These are phyloP conservation scores for Begonia masoniana DNA, from an alignment of 306 rosid species.

Conservation along the genomic window DNA sequence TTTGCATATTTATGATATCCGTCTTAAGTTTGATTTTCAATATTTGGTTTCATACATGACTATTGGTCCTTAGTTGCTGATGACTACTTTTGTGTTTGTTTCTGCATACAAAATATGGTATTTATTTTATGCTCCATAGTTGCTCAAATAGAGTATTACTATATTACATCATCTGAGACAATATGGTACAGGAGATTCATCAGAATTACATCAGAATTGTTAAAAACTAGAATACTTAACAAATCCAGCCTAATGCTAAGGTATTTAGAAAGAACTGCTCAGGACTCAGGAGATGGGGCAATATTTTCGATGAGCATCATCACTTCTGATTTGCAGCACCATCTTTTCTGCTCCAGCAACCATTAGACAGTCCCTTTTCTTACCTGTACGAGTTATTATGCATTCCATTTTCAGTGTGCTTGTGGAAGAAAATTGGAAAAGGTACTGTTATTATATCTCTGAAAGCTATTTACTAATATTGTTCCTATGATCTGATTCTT, in stretches of 20 bases:
- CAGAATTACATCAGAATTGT: too few relatives aligned
- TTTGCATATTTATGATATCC: too few relatives aligned
- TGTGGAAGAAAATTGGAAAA: background rate
- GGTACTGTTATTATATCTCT: background rate
- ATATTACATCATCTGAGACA: too few relatives aligned
- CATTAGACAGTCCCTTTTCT: slow-evolving; percentile 25
- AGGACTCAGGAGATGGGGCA: background rate
- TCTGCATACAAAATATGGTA: slow-evolving; percentile 5
- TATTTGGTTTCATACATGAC: too few relatives aligned
- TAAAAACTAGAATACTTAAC: too few relatives aligned
- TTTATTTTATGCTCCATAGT: slow-evolving; percentile 13
- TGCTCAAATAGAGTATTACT: background rate
- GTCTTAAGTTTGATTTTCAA: too few relatives aligned
- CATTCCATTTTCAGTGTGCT: background rate
- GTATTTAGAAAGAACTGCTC: slow-evolving; percentile 1
- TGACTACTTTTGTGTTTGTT: background rate
- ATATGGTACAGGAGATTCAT: too few relatives aligned
- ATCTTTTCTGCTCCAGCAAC: slow-evolving; percentile 20
- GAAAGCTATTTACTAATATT: too few relatives aligned
- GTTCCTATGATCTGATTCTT: too few relatives aligned
- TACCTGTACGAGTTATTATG: slow-evolving; percentile 19
- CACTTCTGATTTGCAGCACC: slow-evolving; percentile 21
- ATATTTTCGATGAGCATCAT: slow-evolving; percentile 3
- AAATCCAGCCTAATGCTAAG: too few relatives aligned
- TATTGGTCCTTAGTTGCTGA: too few relatives aligned